Percentiles rank a stretch among this genome's conserved stretches.
phyloP scores from a whole-genome alignment of 23 red algal species.

The Cyanidiococcus yangmingshanensis region DNA sequence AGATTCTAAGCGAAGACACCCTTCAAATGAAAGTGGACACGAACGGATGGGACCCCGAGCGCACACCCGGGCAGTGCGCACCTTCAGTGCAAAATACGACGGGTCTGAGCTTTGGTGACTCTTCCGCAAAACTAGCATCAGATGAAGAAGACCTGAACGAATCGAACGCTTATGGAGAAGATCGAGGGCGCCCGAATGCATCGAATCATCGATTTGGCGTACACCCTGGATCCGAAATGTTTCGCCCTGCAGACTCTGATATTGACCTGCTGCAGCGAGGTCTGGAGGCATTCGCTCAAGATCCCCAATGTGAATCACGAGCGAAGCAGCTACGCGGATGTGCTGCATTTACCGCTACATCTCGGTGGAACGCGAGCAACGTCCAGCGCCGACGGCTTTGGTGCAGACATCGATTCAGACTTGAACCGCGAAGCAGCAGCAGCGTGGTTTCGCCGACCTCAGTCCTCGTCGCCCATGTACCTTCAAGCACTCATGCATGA shows the following conservation, averaged over 20 bases:
- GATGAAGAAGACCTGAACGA: background rate
- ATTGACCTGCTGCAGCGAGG: conserved; percentile 3
- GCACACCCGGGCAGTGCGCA: background rate
- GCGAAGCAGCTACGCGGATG: background rate
- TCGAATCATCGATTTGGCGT: background rate
- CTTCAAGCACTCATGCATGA: background rate
- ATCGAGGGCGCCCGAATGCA: background rate
- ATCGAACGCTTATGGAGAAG: background rate
- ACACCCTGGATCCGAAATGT: background rate
- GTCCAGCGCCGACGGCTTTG: background rate
- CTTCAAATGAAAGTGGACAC: background rate
- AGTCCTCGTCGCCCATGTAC: background rate
- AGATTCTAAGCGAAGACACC: background rate
- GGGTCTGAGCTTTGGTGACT: background rate
- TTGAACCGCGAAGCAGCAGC: background rate
- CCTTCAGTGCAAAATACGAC: background rate
- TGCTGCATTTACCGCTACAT: background rate
- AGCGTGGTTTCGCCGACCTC: background rate
- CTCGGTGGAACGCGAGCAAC: background rate
- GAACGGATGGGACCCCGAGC: background rate
- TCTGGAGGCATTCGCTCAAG: background rate
- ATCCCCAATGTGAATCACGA: conserved; percentile 5
- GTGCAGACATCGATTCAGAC: background rate
- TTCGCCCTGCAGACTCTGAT: background rate
- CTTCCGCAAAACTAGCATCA: no score